Percentiles rank a stretch among this genome's conserved stretches.
Evolutionary conservation across 1,284 basidiomycete species (phyloP).

Genomic region (Tylopilus sp.): DNA sequence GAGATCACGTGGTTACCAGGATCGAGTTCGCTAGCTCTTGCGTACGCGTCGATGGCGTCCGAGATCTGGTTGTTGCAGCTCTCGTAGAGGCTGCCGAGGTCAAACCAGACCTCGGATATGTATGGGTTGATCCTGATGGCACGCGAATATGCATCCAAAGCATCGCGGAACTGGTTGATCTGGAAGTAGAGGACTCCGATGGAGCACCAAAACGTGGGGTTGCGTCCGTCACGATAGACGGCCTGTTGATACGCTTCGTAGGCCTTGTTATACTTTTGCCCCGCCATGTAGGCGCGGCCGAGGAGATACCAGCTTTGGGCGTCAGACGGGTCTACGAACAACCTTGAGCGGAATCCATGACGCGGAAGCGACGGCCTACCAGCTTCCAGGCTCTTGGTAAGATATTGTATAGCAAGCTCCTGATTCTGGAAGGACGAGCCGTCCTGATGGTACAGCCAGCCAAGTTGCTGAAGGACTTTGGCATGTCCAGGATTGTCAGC

Average conservation of each 20-base stretch:
- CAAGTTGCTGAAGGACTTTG: conserved; percentile 97
- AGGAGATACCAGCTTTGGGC: conserved; percentile 99
- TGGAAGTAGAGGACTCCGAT: conserved; percentile 99
- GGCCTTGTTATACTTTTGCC: conserved; percentile 99
- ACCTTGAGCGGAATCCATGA: conserved; percentile 4
- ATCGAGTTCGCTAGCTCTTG: conserved; percentile 87
- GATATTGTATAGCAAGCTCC: conserved; percentile 88
- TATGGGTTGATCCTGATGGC: conserved; percentile 99
- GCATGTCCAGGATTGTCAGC: conserved; percentile 91
- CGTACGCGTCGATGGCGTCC: conserved; percentile 98
- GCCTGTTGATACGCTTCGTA: conserved; percentile 99
- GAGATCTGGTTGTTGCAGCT: conserved; percentile 99
- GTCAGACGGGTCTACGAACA: conserved; percentile 76
- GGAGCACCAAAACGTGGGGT: conserved; percentile 99
- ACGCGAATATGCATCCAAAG: conserved; percentile 96
- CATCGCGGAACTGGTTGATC: conserved; percentile 98
- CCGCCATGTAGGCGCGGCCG: conserved; percentile 97
- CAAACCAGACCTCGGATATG: conserved; percentile 99
- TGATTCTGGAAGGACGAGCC: conserved; percentile 94
- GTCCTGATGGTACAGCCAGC: conserved; percentile 96
- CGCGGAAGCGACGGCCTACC: conserved; percentile 47
- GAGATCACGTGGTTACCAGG: conserved; percentile 77
- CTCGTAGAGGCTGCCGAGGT: conserved; percentile 95
- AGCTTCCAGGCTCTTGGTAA: conserved; percentile 92
- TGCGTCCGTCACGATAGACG: conserved; percentile 96